These are phyloP conservation scores for Astrothelium subdiscretum DNA, from an alignment of 495 filamentous ascomycete genomes.

Conservation along the genomic window DNA sequence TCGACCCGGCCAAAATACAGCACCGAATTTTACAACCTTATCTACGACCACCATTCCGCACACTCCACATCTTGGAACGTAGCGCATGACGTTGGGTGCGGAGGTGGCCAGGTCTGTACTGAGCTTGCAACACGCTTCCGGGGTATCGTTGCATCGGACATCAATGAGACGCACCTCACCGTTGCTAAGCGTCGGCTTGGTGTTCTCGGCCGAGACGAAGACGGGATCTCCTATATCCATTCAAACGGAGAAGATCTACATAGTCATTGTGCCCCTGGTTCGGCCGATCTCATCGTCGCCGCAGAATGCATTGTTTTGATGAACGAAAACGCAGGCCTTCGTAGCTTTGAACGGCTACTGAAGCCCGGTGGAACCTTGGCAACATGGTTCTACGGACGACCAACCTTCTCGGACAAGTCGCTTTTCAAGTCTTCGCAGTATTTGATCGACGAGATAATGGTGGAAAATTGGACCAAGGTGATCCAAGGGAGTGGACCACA, in stretches of 20 bases:
- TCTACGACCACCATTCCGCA: not conserved
- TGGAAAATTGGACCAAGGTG: slow-evolving; percentile 10
- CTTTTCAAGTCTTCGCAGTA: not conserved
- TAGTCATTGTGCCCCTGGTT: not conserved
- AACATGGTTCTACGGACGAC: not conserved
- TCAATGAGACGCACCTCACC: not conserved
- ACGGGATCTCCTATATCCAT: not conserved
- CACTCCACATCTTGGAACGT: not conserved
- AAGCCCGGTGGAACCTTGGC: not conserved
- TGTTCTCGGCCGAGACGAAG: too few species aligned
- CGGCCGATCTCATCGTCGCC: not conserved
- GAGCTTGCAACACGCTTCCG: not conserved
- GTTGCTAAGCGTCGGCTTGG: not conserved
- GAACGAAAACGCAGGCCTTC: not conserved
- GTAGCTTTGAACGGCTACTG: not conserved
- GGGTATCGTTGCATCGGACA: not conserved
- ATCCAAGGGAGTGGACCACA: slow-evolving; percentile 9
- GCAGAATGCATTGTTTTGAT: not conserved
- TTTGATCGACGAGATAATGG: slow-evolving; percentile 15
- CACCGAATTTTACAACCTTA: not conserved
- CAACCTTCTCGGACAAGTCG: not conserved
- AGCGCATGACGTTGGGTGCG: not conserved
- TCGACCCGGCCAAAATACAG: not conserved
- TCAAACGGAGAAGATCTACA: not conserved
- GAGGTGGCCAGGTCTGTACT: not conserved